These are phyloP conservation scores for Fusarium agapanthi DNA, from an alignment of 2,329 filamentous ascomycete species.

Conservation along the genomic window DNA sequence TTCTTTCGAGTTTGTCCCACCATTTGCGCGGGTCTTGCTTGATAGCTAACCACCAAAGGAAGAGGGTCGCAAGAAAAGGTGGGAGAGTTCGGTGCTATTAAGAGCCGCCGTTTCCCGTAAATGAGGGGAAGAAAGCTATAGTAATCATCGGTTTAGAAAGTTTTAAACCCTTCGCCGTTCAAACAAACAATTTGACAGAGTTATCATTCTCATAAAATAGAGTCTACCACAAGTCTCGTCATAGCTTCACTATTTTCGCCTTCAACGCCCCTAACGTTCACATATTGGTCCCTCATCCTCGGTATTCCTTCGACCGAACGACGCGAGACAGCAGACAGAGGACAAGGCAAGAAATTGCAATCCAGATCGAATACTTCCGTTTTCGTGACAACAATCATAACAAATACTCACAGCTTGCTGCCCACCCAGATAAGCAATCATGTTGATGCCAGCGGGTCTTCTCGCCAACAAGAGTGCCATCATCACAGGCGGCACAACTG, in stretches of 20 bases:
- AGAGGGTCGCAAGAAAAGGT: conserved; percentile 10
- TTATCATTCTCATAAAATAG: not conserved
- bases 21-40: conserved; percentile 29
- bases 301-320: not conserved
- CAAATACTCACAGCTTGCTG: not conserved
- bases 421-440: conserved; percentile 34
- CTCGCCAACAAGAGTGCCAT: conserved; percentile 81
- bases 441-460: conserved; percentile 60
- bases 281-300: not conserved
- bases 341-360: not conserved
- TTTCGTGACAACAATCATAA: not conserved
- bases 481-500: conserved; percentile 87
- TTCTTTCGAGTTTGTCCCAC: conserved; percentile 19
- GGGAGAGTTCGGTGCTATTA: conserved; percentile 29
- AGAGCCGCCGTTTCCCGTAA: conserved; percentile 30
- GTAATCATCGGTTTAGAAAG: not conserved
- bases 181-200: not conserved
- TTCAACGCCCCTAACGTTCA: not conserved
- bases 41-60: conserved; percentile 23
- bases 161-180: not conserved
- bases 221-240: not conserved
- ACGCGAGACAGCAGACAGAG: not conserved
- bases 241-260: not conserved
- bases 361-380: not conserved
- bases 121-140: conserved; percentile 20